phyloP scores from a whole-genome alignment of 768 basidiomycete genomes.

The Podaxis sp. region DNA sequence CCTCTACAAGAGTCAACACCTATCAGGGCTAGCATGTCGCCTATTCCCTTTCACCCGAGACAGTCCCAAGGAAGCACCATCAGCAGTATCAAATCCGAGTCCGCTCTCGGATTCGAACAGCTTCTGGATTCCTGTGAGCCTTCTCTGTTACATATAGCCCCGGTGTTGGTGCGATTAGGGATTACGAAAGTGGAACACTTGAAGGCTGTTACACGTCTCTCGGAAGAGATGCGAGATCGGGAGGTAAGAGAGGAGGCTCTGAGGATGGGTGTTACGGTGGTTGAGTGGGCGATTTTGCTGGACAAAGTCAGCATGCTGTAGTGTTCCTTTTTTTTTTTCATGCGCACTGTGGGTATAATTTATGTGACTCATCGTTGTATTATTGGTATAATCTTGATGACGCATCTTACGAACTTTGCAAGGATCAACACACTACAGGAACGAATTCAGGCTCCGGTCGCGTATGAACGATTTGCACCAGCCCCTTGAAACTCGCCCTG shows the following conservation, averaged over 20 bases:
- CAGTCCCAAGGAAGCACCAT: slow-evolving; percentile 35
- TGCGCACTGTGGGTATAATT: not conserved
- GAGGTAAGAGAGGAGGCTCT: slow-evolving; percentile 72
- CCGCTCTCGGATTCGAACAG: slow-evolving; percentile 43
- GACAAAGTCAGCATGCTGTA: slow-evolving; percentile 51
- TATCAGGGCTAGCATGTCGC: slow-evolving; percentile 25
- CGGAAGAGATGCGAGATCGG: slow-evolving; percentile 63
- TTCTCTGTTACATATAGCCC: slow-evolving; percentile 60
- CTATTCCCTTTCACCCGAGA: slow-evolving; percentile 34
- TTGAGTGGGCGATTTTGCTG: slow-evolving; percentile 79
- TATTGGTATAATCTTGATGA: not conserved
- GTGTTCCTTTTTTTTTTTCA: not conserved
- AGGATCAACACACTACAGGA: no score
- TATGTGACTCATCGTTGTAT: not conserved
- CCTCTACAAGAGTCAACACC: slow-evolving; percentile 24
- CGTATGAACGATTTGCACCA: no score
- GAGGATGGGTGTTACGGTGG: slow-evolving; percentile 62
- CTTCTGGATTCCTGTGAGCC: slow-evolving; percentile 64
- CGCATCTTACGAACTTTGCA: no score
- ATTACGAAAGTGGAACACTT: slow-evolving; percentile 61
- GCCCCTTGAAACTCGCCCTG: no score
- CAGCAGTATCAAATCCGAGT: slow-evolving; percentile 38
- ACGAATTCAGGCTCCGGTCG: no score
- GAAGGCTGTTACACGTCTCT: slow-evolving; percentile 56
- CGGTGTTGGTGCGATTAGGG: slow-evolving; percentile 55